These are phyloP conservation scores for Trichoderma orchidacearum DNA, from an alignment of 495 filamentous ascomycete genomes.

Conservation along the genomic window DNA sequence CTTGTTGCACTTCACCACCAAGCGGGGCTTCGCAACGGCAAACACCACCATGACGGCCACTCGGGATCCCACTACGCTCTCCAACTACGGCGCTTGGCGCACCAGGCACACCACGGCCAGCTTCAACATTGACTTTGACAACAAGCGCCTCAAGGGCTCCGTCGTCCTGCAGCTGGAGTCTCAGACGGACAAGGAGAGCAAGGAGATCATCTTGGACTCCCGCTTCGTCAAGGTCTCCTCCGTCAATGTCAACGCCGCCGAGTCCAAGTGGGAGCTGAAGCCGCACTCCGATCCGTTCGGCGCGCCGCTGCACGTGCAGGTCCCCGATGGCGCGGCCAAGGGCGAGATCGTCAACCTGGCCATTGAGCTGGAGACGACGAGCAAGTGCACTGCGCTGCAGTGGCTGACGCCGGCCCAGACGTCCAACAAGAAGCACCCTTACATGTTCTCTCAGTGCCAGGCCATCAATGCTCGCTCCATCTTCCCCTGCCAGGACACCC, in stretches of 20 bases:
- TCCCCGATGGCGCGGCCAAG: slow-evolving; percentile 47
- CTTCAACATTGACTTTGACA: slow-evolving; percentile 69
- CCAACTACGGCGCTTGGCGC: slow-evolving; percentile 76
- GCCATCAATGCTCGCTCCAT: slow-evolving; percentile 87
- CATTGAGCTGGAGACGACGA: slow-evolving; percentile 51
- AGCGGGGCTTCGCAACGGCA: slow-evolving; percentile 7
- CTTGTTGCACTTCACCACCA: not conserved
- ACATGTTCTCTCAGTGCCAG: slow-evolving; percentile 97
- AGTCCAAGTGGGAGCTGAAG: slow-evolving; percentile 54
- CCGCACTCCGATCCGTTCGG: slow-evolving; percentile 63
- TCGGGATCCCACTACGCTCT: slow-evolving; percentile 80
- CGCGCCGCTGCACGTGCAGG: slow-evolving; percentile 57
- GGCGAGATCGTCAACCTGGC: slow-evolving; percentile 49
- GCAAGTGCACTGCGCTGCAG: slow-evolving; percentile 67
- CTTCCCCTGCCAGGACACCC: slow-evolving; percentile 95
- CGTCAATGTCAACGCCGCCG: slow-evolving; percentile 44
- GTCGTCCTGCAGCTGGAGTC: slow-evolving; percentile 63
- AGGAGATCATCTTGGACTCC: slow-evolving; percentile 76
- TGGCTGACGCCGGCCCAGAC: slow-evolving; percentile 89
- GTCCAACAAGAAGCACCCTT: slow-evolving; percentile 82
- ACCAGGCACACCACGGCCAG: slow-evolving; percentile 70
- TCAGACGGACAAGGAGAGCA: slow-evolving; percentile 49
- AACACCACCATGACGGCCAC: slow-evolving; percentile 35
- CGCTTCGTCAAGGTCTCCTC: slow-evolving; percentile 58
- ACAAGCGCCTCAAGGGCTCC: slow-evolving; percentile 57